These are phyloP conservation scores for Diaporthe aspalathi DNA, from an alignment of 2,329 filamentous ascomycete genomes.

Conservation along the genomic window DNA sequence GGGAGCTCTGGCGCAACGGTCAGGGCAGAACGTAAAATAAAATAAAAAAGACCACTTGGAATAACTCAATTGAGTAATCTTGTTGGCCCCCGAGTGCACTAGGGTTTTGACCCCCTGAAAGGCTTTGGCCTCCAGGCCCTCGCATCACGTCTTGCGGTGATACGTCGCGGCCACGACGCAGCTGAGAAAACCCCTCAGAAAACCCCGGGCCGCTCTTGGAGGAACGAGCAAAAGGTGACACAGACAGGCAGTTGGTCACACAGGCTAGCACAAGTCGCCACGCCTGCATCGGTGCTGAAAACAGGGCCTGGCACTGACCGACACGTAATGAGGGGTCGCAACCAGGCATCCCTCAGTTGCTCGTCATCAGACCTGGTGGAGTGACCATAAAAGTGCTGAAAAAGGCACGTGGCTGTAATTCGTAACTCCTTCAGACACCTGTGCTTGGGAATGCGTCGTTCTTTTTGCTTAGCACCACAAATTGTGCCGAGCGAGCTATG, in stretches of 20 bases:
- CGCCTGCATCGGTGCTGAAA: not conserved
- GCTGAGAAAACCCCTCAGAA: not conserved
- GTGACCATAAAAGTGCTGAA: not conserved
- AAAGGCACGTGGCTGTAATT: not conserved
- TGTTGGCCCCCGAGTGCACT: not conserved
- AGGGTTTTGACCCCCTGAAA: not conserved
- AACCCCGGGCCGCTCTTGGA: not conserved
- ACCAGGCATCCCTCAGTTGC: not conserved
- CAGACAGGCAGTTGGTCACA: not conserved
- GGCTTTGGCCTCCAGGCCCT: not conserved
- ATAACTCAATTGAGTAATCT: slow-evolving; percentile 12
- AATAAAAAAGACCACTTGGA: not conserved
- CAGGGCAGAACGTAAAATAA: not conserved
- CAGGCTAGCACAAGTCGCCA: not conserved
- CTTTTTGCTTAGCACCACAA: slow-evolving; percentile 95
- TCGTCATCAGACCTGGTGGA: not conserved
- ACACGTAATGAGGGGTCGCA: not conserved
- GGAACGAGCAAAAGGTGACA: not conserved
- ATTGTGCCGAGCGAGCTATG: slow-evolving; percentile 89
- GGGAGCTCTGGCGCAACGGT: not conserved
- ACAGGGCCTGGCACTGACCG: not conserved
- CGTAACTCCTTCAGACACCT: slow-evolving; percentile 62
- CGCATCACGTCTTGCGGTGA: not conserved
- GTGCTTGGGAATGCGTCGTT: slow-evolving; percentile 94
- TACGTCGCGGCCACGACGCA: not conserved